Evolutionary conservation across 2,329 filamentous ascomycete species (phyloP).

Genomic region (Cercospora sp.): DNA sequence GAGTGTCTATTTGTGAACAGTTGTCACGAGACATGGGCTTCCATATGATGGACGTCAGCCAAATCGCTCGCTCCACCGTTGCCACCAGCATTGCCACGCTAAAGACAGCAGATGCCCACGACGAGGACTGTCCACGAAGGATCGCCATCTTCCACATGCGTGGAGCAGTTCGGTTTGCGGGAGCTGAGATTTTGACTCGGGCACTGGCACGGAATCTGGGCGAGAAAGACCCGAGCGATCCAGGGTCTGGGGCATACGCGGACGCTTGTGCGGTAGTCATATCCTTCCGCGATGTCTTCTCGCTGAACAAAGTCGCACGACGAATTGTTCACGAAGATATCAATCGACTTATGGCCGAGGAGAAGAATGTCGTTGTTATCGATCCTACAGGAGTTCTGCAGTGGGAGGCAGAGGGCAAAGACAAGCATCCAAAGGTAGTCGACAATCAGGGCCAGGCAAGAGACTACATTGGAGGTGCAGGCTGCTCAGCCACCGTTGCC

Average conservation of each 20-base stretch:
- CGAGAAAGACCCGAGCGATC: slow-evolving; percentile 21
- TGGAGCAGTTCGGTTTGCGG: slow-evolving; percentile 30
- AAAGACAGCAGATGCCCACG: slow-evolving; percentile 16
- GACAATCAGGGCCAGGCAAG: slow-evolving; percentile 23
- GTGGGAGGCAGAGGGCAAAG: slow-evolving; percentile 26
- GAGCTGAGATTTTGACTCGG: slow-evolving; percentile 29
- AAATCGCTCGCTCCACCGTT: slow-evolving; percentile 30
- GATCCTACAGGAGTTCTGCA: slow-evolving; percentile 26
- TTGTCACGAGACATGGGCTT: slow-evolving; percentile 32
- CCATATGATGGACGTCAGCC: slow-evolving; percentile 32
- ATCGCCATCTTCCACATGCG: slow-evolving; percentile 30
- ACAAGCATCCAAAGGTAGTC: slow-evolving; percentile 26
- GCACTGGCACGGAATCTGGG: slow-evolving; percentile 26
- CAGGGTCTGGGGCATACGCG: slow-evolving; percentile 26
- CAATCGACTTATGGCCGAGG: slow-evolving; percentile 21
- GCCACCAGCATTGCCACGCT: slow-evolving; percentile 25
- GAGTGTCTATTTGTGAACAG: slow-evolving; percentile 29
- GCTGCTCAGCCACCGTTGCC: slow-evolving; percentile 23
- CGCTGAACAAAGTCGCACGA: slow-evolving; percentile 29
- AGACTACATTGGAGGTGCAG: slow-evolving; percentile 29
- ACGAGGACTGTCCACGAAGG: slow-evolving; percentile 15
- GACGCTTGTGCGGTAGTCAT: slow-evolving; percentile 31
- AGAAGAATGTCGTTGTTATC: slow-evolving; percentile 25
- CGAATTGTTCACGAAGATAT: slow-evolving; percentile 28
- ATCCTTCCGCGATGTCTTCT: slow-evolving; percentile 31